Evolutionary conservation across 441 rosid genomes (phyloP).

Genomic region (Lagerstroemia fauriei): DNA sequence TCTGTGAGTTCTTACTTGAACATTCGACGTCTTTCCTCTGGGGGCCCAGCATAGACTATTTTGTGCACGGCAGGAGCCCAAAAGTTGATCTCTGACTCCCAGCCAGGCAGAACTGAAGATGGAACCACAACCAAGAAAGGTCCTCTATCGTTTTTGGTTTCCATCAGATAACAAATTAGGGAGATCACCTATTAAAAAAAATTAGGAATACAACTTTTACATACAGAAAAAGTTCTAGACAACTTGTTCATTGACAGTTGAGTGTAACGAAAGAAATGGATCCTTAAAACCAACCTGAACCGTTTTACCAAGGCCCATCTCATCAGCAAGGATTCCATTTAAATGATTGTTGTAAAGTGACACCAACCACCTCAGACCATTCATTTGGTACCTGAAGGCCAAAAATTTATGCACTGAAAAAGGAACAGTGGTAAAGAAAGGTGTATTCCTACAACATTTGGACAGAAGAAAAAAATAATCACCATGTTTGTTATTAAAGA

Average conservation of each 20-base stretch:
- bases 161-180: slow-evolving; percentile 92
- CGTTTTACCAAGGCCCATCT: slow-evolving; percentile 98
- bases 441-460: neutral
- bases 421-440: slow-evolving; percentile 14
- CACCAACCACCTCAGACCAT: slow-evolving; percentile 90
- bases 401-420: slow-evolving; percentile 24
- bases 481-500: neutral
- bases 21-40: slow-evolving; percentile 85
- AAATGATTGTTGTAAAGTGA: slow-evolving; percentile 86
- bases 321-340: slow-evolving; percentile 96
- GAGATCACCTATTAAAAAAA: slow-evolving; percentile 66
- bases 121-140: slow-evolving; percentile 96
- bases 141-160: slow-evolving; percentile 86
- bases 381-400: slow-evolving; percentile 85
- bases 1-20: slow-evolving; percentile 60
- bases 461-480: neutral
- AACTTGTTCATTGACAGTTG: slow-evolving; percentile 7
- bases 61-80: slow-evolving; percentile 79
- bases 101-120: slow-evolving; percentile 89
- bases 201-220: slow-evolving; percentile 19
- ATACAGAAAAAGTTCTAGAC: slow-evolving; percentile 17
- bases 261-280: slow-evolving; percentile 20
- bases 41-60: slow-evolving; percentile 86
- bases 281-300: slow-evolving; percentile 61
- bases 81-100: slow-evolving; percentile 83